Evolutionary conservation across 768 basidiomycete genomes (phyloP), one percentile per base, ranked within the genome.

Genomic region (Dioszegia aurantiaca): DNA sequence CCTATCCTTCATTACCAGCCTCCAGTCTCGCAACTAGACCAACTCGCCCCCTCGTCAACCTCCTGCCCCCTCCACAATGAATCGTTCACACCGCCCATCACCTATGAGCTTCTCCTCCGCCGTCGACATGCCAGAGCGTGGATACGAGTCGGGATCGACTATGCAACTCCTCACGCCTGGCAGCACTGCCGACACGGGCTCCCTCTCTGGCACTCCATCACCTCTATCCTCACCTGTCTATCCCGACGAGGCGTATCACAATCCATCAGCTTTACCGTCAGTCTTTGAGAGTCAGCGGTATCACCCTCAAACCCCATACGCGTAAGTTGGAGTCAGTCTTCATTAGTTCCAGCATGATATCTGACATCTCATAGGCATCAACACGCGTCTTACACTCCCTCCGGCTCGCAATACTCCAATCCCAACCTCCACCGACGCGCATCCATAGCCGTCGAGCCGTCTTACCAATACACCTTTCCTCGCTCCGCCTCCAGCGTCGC

Each of bases 401-500:
- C 17, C 40, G 17, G 9, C 14, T 21, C 40, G 40, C 17, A 8
- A 33, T 6, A 14, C 17, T n/a, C 14, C 6, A 42, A 42, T 5
- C 14, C 44, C 44, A 41, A 41, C 40, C 17, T 45, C 24, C 44
- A 24, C 8, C 44, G 44, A 45, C 44, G 44, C 44, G 44, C 44
- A 12, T 45, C 44, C 11, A 45, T 45, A 4, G 44, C 26, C 4
- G 44, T 45, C 23, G 44, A 45, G 19, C 26, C 44, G 26, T 45
- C 44, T 24, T 27, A 23, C 44, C 26, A 12, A 8, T 45, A 45
- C 44, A 8, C 44, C 44, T 45, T 27, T 24, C 24, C 44, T 27
- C 8, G 21, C 44, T 9, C 44, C 26, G 9, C 11, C 44, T 17
- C 21, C 48, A 37, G 2, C 19, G 36, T 27, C 31, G n/a, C 14